A percentile compares a stretch with the other conserved stretches of the same genome.
Conservation (phyloP, 305 asterid species). For the Solanum hybrid region DNA sequence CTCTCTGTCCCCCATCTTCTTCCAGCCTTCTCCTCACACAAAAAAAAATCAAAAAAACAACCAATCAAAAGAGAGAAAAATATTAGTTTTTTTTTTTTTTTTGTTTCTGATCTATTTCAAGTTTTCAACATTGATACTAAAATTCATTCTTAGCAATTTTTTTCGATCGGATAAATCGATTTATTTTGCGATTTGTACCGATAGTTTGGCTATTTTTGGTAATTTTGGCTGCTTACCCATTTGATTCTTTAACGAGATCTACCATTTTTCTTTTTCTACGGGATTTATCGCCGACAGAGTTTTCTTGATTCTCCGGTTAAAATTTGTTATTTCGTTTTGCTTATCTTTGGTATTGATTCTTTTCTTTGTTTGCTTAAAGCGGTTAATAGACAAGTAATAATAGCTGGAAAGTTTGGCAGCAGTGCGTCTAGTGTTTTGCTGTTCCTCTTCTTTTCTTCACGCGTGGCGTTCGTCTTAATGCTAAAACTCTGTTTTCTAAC, state of each 20-base stretch:
- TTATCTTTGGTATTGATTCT: neutral
- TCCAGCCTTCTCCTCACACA: conserved; percentile 21
- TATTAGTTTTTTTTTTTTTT: neutral
- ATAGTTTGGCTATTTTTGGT: neutral
- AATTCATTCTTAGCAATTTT: neutral
- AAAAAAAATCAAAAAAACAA: conserved; percentile 15
- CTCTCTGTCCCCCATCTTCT: conserved; percentile 10
- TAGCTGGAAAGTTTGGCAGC: conserved; percentile 1
- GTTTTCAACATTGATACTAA: neutral
- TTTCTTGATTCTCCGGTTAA: neutral
- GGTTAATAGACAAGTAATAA: neutral
- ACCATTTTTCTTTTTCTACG: neutral
- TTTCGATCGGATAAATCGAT: neutral
- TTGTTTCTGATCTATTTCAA: neutral
- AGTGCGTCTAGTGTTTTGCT: neutral
- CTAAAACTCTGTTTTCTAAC: neutral
- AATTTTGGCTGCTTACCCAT: neutral
- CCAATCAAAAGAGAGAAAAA: conserved; percentile 8
- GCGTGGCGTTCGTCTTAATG: conserved; percentile 10
- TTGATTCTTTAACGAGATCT: neutral
- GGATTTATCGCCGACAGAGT: neutral
- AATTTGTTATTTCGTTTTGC: neutral
- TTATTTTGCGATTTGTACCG: neutral
- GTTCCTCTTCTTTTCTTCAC: conserved; percentile 2
- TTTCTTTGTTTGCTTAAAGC: neutral